Evolutionary conservation across 306 rosid species (phyloP).

Genomic region (Citrullus mucosospermus): DNA sequence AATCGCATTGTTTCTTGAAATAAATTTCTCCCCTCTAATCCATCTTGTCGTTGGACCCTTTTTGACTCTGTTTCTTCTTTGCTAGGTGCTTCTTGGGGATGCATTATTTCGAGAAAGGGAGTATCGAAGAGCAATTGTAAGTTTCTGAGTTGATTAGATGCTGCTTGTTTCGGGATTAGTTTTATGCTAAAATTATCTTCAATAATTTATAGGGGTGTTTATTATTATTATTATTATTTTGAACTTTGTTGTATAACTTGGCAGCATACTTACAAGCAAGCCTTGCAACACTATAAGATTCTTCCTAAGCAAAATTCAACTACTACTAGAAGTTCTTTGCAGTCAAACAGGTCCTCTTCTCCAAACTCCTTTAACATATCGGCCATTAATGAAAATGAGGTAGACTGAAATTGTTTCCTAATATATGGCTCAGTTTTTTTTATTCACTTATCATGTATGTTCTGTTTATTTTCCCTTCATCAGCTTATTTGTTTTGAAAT

Average conservation of each 20-base stretch:
- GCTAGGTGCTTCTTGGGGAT: conserved; percentile 78
- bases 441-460: conserved; percentile 7
- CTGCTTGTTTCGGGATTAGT: background rate
- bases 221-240: background rate
- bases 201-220: background rate
- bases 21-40: background rate
- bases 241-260: conserved; percentile 10
- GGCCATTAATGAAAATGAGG: conserved; percentile 88
- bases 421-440: background rate
- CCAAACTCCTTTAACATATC: conserved; percentile 68
- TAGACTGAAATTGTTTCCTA: conserved; percentile 17
- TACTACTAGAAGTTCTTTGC: conserved; percentile 51
- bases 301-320: conserved; percentile 51
- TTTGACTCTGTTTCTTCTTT: background rate
- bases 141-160: conserved; percentile 10
- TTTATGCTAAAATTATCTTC: background rate
- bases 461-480: background rate
- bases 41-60: background rate
- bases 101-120: conserved; percentile 69
- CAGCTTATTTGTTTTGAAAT: background rate
- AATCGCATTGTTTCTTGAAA: background rate
- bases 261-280: conserved; percentile 86
- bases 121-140: conserved; percentile 84
- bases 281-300: conserved; percentile 70
- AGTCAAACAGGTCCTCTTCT: conserved; percentile 73